Base-by-base conservation (phyloP, 1,139 yeast species). In the Scheffersomyces quercinus region DNA sequence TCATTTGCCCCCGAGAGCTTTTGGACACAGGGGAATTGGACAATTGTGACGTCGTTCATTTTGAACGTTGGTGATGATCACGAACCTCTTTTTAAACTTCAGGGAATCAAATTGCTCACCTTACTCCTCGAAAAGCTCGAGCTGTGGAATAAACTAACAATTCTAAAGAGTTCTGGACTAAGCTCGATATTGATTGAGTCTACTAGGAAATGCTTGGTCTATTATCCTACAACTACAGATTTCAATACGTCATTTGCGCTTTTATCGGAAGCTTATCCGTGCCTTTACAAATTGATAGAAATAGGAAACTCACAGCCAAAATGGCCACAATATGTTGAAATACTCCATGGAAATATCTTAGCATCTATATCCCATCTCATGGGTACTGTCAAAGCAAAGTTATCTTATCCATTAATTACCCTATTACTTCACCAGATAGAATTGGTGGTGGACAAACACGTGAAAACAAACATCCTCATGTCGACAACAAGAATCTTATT, bases 11-110 rank as follows among this genome's bases (percentile, higher is more conserved):
- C 47, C 5, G 54, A 55, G 2, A 31, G n/a, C 24, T 34, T 57
- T 13, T 44, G 59, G 47, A 48, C 52, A 13, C 47, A 56, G 26
- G 48, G 57, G 4, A 48, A 67, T 42, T 78, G 83, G 81, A 63
- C 76, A 28, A 45, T 77, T 5, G 48, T 79, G 1, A 63, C 81
- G 0, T 79, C 86, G 0, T 72, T 81, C 8, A 61, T 69, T 4
- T 57, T 82, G 20, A 79, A 79, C 46, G 57, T 79, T 9, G 56
- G 80, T 15, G 85, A 82, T 52, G 79, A 78, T 46, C 71, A 73
- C 41, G 79, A 77, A 20, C 68, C 77, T 0, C 49, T 51, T 6
- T 61, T 71, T 41, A 80, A 81, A 49, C 53, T 64, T 0, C 70
- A 70, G 43, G 82, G 81, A 10, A 70, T 75, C 41, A 52, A 55